Conservation (phyloP, 768 basidiomycete genomes). For the Vararia minispora region DNA sequence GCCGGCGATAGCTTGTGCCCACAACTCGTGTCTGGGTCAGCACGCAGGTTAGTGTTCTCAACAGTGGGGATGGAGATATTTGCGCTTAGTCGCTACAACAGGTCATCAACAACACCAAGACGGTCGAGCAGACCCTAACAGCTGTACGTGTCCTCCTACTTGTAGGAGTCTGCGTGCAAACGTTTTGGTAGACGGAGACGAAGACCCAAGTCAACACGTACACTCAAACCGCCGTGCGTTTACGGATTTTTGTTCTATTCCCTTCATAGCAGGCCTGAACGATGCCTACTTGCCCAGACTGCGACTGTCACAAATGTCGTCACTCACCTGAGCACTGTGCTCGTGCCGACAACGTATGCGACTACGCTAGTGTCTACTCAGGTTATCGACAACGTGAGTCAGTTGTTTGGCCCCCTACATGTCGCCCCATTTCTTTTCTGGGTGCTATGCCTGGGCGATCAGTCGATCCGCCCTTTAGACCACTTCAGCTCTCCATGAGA, state of each 20-base stretch:
- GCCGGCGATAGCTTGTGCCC: conserved; percentile 41
- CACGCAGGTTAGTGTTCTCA: conserved; percentile 52
- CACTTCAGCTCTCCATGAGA: too few species aligned
- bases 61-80: conserved; percentile 27
- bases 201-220: conserved; percentile 44
- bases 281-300: too few species aligned
- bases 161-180: too few species aligned
- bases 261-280: too few species aligned
- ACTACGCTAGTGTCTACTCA: conserved; percentile 44
- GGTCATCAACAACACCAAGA: conserved; percentile 21
- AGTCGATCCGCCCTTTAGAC: too few species aligned
- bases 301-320: conserved; percentile 38
- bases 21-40: conserved; percentile 60
- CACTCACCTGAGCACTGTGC: conserved; percentile 37
- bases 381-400: conserved; percentile 43
- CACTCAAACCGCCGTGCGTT: conserved; percentile 35
- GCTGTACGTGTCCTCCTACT: too few species aligned
- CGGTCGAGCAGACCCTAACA: conserved; percentile 47
- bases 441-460: too few species aligned
- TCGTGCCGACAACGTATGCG: conserved; percentile 47
- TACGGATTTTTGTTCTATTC: neutral
- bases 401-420: too few species aligned
- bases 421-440: conserved; percentile 3
- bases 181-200: conserved; percentile 33
- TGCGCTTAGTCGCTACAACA: conserved; percentile 18